Conservation (phyloP, 306 rosid genomes). For the Macrotyloma uniflorum region DNA sequence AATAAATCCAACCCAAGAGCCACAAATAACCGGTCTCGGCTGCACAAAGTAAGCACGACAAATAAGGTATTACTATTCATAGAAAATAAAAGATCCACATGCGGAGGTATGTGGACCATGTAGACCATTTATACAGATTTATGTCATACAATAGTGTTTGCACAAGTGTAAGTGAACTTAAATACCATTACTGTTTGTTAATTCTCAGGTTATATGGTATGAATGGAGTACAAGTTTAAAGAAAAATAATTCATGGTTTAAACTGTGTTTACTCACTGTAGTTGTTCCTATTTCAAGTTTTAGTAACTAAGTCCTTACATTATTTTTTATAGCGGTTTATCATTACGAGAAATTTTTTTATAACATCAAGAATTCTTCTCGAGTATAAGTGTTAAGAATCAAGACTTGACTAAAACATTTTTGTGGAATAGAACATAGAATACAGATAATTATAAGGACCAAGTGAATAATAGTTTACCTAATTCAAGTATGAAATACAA, state of each 20-base stretch:
- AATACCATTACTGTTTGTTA: background rate
- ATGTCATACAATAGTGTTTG: constrained; percentile 10
- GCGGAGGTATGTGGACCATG: too few relatives aligned
- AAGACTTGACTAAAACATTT: too few relatives aligned
- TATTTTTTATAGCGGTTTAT: background rate
- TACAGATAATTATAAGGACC: too few relatives aligned
- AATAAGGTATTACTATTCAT: background rate
- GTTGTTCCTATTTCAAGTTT: background rate
- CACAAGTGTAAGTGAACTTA: constrained; percentile 1
- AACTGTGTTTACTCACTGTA: background rate
- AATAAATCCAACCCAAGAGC: constrained; percentile 88
- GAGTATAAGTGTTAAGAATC: too few relatives aligned
- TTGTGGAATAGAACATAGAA: too few relatives aligned
- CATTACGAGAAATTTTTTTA: too few relatives aligned
- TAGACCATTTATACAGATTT: background rate
- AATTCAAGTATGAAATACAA: too few relatives aligned
- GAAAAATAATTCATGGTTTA: background rate
- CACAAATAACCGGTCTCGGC: constrained; percentile 81
- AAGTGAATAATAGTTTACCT: too few relatives aligned
- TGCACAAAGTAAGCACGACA: constrained; percentile 45
- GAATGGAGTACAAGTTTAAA: background rate
- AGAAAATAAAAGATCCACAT: background rate
- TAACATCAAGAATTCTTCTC: too few relatives aligned
- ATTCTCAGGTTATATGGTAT: background rate
- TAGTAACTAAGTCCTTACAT: background rate